Conservation (phyloP, 1,284 basidiomycete species). For the Termitomyces sp. region DNA sequence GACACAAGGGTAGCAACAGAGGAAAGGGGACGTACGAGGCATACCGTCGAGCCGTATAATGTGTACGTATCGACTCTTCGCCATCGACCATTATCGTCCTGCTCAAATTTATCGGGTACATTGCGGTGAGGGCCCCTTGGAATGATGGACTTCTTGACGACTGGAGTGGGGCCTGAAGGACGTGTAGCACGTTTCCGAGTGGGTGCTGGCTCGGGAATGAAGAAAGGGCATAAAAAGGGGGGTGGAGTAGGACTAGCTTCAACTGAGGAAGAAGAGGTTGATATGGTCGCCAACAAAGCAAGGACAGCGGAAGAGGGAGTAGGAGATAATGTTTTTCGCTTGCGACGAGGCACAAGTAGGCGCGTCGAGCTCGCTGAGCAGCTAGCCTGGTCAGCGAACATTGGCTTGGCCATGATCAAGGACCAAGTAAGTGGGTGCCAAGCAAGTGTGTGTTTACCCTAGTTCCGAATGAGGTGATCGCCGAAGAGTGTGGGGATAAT, state of each 20-base stretch:
- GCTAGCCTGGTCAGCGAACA: constrained; percentile 21
- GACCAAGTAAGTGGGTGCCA: constrained; percentile 28
- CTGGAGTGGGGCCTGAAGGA: constrained; percentile 3
- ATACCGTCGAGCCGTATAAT: constrained; percentile 58
- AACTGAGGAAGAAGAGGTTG: constrained; percentile 38
- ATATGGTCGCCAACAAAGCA: constrained; percentile 52
- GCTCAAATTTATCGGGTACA: constrained; percentile 53
- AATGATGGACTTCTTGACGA: constrained; percentile 6
- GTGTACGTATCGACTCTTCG: constrained; percentile 52
- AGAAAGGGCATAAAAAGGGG: constrained; percentile 57
- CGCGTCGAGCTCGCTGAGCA: constrained; percentile 17
- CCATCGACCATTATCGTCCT: constrained; percentile 58
- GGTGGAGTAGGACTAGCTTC: constrained; percentile 50
- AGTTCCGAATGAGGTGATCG: constrained; percentile 11
- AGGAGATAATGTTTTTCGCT: constrained; percentile 13
- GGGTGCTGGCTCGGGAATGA: constrained; percentile 24
- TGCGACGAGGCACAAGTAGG: constrained; percentile 20
- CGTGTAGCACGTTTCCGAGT: constrained; percentile 3
- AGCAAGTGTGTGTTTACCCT: constrained; percentile 29
- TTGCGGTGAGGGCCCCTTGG: constrained; percentile 13
- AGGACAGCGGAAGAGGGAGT: constrained; percentile 45
- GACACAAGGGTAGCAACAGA: not conserved
- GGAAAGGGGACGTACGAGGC: constrained; percentile 31
- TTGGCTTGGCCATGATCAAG: constrained; percentile 38
- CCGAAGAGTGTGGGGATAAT: constrained; percentile 5